phyloP scores from a whole-genome alignment of 148 eudicot genomes.

The Camellia japonica region DNA sequence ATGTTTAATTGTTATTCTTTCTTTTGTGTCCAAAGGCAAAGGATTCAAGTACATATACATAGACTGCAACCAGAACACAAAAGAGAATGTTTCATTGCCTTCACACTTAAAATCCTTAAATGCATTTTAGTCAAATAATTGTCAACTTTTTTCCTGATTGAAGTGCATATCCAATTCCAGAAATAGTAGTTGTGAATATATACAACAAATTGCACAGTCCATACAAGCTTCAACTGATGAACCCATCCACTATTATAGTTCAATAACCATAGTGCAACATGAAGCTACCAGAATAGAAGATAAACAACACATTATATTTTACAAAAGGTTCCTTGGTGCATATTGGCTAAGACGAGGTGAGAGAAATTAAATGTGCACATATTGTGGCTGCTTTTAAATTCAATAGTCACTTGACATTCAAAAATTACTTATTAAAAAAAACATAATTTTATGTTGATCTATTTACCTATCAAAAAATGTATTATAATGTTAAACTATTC shows the following conservation, averaged over 20 bases:
- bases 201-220: neutral
- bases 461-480: too few species aligned
- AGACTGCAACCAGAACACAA: too few species aligned
- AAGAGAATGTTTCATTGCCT: too few species aligned
- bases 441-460: too few species aligned
- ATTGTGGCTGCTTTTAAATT: neutral
- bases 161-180: neutral
- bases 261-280: neutral
- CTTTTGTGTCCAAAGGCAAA: too few species aligned
- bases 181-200: neutral
- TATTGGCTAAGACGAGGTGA: neutral
- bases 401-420: too few species aligned
- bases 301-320: neutral
- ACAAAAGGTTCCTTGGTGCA: neutral
- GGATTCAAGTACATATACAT: too few species aligned
- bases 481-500: too few species aligned
- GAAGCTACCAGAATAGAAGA: neutral
- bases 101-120: too few species aligned
- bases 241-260: neutral
- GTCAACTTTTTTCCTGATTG: too few species aligned
- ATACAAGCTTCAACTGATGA: neutral
- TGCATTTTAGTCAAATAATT: too few species aligned
- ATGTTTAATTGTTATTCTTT: neutral
- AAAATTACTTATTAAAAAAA: neutral
- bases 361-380: neutral